phyloP scores from a whole-genome alignment of 2,329 filamentous ascomycete species.

The Diaporthe humulicola region DNA sequence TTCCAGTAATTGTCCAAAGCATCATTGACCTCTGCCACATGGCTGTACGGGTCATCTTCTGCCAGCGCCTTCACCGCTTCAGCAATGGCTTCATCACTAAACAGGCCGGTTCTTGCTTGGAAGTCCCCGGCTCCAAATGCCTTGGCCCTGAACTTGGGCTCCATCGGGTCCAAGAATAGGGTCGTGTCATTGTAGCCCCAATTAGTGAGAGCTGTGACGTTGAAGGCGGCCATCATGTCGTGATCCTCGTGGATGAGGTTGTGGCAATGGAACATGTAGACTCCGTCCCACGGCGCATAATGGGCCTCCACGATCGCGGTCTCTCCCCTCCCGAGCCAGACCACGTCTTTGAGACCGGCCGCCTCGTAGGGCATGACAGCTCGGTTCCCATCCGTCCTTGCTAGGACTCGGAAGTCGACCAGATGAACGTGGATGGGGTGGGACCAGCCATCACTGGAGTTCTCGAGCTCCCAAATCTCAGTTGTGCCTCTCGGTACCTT shows the following conservation, averaged over 20 bases:
- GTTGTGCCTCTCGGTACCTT: conserved; percentile 60
- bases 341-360: conserved; percentile 69
- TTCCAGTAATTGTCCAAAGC: conserved; percentile 47
- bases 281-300: conserved; percentile 66
- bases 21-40: conserved; percentile 44
- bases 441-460: conserved; percentile 62
- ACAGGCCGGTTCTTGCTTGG: conserved; percentile 42
- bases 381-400: conserved; percentile 58
- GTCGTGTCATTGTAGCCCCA: conserved; percentile 54
- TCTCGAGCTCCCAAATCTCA: conserved; percentile 64
- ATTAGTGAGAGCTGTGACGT: conserved; percentile 53
- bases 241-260: conserved; percentile 61
- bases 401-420: conserved; percentile 68
- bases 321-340: conserved; percentile 66
- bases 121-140: conserved; percentile 45
- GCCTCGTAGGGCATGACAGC: conserved; percentile 65
- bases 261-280: conserved; percentile 64
- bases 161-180: conserved; percentile 55
- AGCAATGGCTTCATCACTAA: conserved; percentile 43
- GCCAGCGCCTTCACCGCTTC: conserved; percentile 44
- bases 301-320: conserved; percentile 63
- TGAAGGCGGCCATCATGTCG: conserved; percentile 63
- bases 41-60: conserved; percentile 46
- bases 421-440: conserved; percentile 72
- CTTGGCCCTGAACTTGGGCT: conserved; percentile 50